Evolutionary conservation across 441 rosid genomes (phyloP), one percentile per base, ranked within the genome.

Genomic region (Arabidopsis hybrid): DNA sequence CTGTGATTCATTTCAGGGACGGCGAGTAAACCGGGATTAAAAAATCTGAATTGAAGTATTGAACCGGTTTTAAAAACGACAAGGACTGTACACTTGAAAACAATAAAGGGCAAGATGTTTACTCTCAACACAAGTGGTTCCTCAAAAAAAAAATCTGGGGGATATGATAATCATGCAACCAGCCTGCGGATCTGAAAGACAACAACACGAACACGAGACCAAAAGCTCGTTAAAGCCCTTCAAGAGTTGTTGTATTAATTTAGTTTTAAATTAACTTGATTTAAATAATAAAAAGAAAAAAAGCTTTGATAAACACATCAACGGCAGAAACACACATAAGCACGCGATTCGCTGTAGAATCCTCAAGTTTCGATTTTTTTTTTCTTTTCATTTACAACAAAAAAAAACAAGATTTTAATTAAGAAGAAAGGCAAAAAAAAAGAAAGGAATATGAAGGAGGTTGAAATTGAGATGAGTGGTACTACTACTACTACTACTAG

Each of bases 391-490:
- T 34, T 34, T 1, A 29, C 1, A 0, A 21, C 0, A 29, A 35
- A 60, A 73, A 49, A 43, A 59, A 76, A 77, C 65, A 72, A 71
- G 58, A 72, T 58, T 72, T 60, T 66, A 77, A 65, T 78, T 72
- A 72, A 21, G 65, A 53, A 75, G 51, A 17, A 39, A 3, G 26
- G 26, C 26, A 21, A 21, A 21, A 21, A 45, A 47, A 53, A 29
- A 63, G 21, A 38, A 31, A 51, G 55, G 17, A 53, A 75, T 67
- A 73, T 76, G 77, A 85, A 67, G 86, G 84, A 80, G 69, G 78
- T 83, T 67, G 89, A 69, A 83, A 82, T 82, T 77, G 77, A 78
- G 80, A 69, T 78, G 73, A 71, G 78, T 73, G 76, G 75, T 72
- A 75, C 65, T 21, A 21, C 26, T 21, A 21, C 26, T 21, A 21